Base-by-base conservation (phyloP, 345 rosid genomes). In the Salix suchowensis region DNA sequence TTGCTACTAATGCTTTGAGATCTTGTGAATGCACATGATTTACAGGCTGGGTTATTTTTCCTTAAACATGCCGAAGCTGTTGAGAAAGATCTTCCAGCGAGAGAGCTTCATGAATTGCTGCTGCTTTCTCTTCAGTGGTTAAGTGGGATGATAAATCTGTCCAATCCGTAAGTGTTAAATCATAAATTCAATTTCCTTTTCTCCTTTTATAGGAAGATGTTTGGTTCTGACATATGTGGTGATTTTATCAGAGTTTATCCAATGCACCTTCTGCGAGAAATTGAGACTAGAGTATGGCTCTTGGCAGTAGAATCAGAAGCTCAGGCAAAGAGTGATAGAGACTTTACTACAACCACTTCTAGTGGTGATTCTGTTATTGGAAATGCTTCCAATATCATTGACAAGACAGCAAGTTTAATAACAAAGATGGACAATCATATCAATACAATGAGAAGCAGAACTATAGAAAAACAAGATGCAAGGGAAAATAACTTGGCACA, bases 291-390 rank as follows among this genome's bases (percentile, higher is more conserved):
- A 81, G 98, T 91, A 79, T 93, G 99, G 99, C 91, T 96, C 30
- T 85, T 96, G 85, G 99, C 98, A 30, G 98, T 96, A 50, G 98
- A 93, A 89, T 91, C 99, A 64, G 99, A 96, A 85, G 94, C 94
- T 77, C 92, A 93, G 81, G 77, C 80, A 80, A 90, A 93, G 80
- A 86, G 83, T 84, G 88, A 87, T 39, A 89, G 97, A 68, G 92
- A 89, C 50, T 84, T 85, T 26, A 83, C 79, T 86, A 82, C 83
- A 67, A 79, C 68, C 61, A 74, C 81, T 83, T 77, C 84, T 68
- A 84, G 78, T 65, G 85, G 74, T 70, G 93, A 85, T 65, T 77
- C 80, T 79, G 79, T 23, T 44, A 74, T 70, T 73, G 94, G 90
- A 84, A 81, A 84, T 77, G 80, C 83, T 73, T 82, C 90, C 77